Evolutionary conservation across 192 early-diverging fungal species (phyloP).

Genomic region (Jimgerdemannia flammicorona): DNA sequence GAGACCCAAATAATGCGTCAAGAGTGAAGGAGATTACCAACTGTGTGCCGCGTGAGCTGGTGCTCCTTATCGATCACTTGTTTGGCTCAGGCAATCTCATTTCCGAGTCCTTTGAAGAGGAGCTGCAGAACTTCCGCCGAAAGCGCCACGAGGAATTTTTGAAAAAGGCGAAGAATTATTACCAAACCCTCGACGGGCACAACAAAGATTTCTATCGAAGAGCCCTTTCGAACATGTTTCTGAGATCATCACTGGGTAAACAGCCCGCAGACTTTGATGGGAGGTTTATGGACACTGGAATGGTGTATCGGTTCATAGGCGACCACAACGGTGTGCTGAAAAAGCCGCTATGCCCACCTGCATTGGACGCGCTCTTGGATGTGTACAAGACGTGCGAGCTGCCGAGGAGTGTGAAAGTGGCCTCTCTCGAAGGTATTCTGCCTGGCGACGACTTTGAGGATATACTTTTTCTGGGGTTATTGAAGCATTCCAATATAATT

Average conservation of each 20-base stretch:
- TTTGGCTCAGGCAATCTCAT: too few relatives aligned
- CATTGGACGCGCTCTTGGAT: conserved; percentile 26
- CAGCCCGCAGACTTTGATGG: conserved; percentile 20
- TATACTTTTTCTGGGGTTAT: background rate
- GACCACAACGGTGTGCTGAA: background rate
- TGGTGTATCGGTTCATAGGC: conserved; percentile 25
- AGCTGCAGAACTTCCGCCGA: too few relatives aligned
- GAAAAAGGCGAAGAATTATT: too few relatives aligned
- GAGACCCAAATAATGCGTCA: conserved; percentile 1
- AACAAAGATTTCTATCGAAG: conserved; percentile 2
- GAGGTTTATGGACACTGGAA: conserved; percentile 24
- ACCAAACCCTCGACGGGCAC: too few relatives aligned
- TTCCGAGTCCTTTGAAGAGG: too few relatives aligned
- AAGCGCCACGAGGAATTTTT: too few relatives aligned
- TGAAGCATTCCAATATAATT: background rate
- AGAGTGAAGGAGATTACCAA: conserved; percentile 20
- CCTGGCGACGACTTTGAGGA: background rate
- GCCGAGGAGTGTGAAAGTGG: too few relatives aligned
- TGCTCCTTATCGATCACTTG: background rate
- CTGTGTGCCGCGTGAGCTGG: conserved; percentile 26
- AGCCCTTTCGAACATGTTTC: conserved; percentile 22
- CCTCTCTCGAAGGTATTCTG: too few relatives aligned
- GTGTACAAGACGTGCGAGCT: conserved; percentile 12
- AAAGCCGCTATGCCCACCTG: conserved; percentile 22
- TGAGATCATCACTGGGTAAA: background rate